Percentiles rank a stretch among this genome's conserved stretches.
Evolutionary conservation across 192 early-diverging fungal genomes (phyloP).

Genomic region (Dissophora globulifera): DNA sequence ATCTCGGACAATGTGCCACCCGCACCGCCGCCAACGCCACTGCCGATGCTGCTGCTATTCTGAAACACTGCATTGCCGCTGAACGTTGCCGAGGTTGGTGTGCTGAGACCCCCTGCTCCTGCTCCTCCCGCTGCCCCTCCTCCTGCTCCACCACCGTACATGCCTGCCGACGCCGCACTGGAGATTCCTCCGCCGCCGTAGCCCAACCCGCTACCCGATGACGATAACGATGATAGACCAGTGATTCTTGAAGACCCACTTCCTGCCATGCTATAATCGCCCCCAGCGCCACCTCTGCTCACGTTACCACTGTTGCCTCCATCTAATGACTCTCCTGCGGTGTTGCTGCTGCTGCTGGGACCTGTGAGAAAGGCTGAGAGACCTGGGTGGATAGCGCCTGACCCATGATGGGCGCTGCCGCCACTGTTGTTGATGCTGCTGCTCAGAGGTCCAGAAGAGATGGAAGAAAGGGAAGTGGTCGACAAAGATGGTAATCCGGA

Average conservation of each 20-base stretch:
- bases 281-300: neutral
- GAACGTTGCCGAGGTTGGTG: neutral
- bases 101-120: neutral
- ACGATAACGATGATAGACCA: neutral
- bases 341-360: neutral
- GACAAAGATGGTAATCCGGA: slow-evolving; percentile 17
- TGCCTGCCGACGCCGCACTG: too few relatives aligned
- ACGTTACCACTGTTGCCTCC: neutral
- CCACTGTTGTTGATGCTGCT: slow-evolving; percentile 17
- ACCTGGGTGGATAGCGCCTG: slow-evolving; percentile 28
- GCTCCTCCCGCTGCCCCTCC: neutral
- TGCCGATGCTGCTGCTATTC: neutral
- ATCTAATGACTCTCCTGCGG: slow-evolving; percentile 7
- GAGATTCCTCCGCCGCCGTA: slow-evolving; percentile 8
- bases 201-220: neutral
- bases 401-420: slow-evolving; percentile 1
- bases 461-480: slow-evolving; percentile 14
- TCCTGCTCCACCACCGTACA: too few relatives aligned
- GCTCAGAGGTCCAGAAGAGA: slow-evolving; percentile 16
- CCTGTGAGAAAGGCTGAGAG: slow-evolving; percentile 42
- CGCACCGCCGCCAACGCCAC: slow-evolving; percentile 1
- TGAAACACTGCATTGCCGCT: neutral
- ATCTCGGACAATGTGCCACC: slow-evolving; percentile 27
- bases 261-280: slow-evolving; percentile 14
- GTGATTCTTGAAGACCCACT: neutral